Evolutionary conservation across 1,139 yeast genomes (phyloP), one percentile per base, ranked within the genome.

Genomic region (Scheffersomyces illinoinensis): DNA sequence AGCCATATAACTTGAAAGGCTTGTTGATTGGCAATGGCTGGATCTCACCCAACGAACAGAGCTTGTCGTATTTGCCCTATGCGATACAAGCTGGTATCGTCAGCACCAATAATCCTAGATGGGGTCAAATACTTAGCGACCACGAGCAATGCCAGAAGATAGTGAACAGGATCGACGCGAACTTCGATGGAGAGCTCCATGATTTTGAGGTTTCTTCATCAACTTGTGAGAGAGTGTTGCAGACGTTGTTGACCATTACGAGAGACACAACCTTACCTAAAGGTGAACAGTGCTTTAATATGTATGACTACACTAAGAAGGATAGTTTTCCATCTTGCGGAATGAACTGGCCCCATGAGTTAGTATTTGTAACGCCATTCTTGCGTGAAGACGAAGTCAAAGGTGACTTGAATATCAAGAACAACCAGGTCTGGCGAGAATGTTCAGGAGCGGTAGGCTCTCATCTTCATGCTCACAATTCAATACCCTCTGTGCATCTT

Each of bases 21-120:
- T 70, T 91, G n/a, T 66, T 93, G 64, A 89, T 95, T 59, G 98
- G 98, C 12, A 95, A 95, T 74, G 98, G 98, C 1, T 95, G 97
- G 97, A 86, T 95, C n/a, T 93, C 93, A 50, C 98, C 98, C 1
- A 85, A 87, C 62, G 83, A 85, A 56, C 99, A 95, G 74, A 88
- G 96, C 58, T 78, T 92, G 60, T 86, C 97, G 18, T 93, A 90
- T 68, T 74, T 91, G 49, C 97, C 97, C 1, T 93, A 83, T 72
- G 82, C 91, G 1, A 66, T 87, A 52, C 82, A 87, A 20, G 81
- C 85, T 7, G 89, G 88, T 0, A 65, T 95, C 8, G 74, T 95
- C 10, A 69, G 78, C 47, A 62, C 71, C 6, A 60, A 67, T 3
- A 82, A 81, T 60, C 77, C 79, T 0, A 65, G 69, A 54, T 80